Base-by-base conservation (phyloP, 2,329 filamentous ascomycete genomes). In the Penicillium sp. region DNA sequence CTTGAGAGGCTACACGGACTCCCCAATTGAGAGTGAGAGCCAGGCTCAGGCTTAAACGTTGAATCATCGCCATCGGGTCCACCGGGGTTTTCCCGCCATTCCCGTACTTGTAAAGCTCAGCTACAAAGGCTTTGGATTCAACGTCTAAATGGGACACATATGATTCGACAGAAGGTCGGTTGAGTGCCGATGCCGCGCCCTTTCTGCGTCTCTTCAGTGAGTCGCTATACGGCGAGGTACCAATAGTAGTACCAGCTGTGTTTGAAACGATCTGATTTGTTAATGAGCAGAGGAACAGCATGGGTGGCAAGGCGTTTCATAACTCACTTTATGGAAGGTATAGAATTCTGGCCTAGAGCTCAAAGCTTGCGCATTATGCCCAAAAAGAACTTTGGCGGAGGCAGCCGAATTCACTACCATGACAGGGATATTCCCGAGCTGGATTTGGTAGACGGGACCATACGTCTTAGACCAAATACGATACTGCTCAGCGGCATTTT, bases 11-110 rank as follows among this genome's bases (percentile, higher is more conserved):
- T 73, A 90, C 83, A 0, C 88, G 82, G 0, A 84, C 83, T 0
- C 88, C 88, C 86, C 87, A 90, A 70, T 90, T 90, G 17, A 90
- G 76, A 0, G 88, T 90, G 29, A 90, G 73, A 0, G 86, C 83
- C 3, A 90, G 78, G n/a, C 84, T 88, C 3, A 90, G 75, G 13
- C 83, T 85, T 0, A 90, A 79, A 0, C 88, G 84, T 68, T 90
- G 88, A 50, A 90, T 89, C 84, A 89, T 87, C 0, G 87, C 86
- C 85, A 89, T 87, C 0, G 88, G 87, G 60, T 90, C 86, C 0
- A 90, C 83, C 0, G 85, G 80, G 1, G 76, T 76, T 1, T 75
- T 75, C 0, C 88, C 88, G 1, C 78, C 81, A 7, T 83, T 76
- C 3, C 88, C 88, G 63, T 88, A 85, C 21, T 82, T 79, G 61